These are phyloP conservation scores for Arachis monticola DNA, from an alignment of 331 rosid species.

Conservation along the genomic window DNA sequence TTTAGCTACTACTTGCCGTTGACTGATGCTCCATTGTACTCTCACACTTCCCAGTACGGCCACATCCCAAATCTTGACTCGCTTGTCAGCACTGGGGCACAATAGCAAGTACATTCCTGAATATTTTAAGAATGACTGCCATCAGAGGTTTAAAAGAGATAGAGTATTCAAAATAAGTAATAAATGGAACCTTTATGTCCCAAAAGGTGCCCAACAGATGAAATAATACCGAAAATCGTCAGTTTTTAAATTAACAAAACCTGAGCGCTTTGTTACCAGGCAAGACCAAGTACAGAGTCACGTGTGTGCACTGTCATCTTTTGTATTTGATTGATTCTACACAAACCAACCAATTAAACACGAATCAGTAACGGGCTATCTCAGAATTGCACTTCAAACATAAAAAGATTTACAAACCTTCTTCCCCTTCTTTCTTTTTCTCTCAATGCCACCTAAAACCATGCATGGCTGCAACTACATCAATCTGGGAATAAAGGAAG, in stretches of 20 bases:
- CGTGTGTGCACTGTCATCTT: slow-evolving; percentile 90
- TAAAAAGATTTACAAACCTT: slow-evolving; percentile 52
- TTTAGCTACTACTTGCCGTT: slow-evolving; percentile 56
- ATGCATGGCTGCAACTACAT: slow-evolving; percentile 80
- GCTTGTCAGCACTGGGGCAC: slow-evolving; percentile 92
- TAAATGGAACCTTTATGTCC: not conserved
- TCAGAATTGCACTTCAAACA: slow-evolving; percentile 15
- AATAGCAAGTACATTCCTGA: slow-evolving; percentile 89
- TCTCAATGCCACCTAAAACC: slow-evolving; percentile 75
- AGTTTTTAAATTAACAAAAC: slow-evolving; percentile 47
- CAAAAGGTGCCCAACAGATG: slow-evolving; percentile 32
- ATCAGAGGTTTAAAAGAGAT: slow-evolving; percentile 7
- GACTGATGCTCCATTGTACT: slow-evolving; percentile 89
- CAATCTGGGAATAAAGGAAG: slow-evolving; percentile 58
- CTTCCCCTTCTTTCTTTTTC: slow-evolving; percentile 77
- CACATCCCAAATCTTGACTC: slow-evolving; percentile 91
- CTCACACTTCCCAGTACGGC: slow-evolving; percentile 72
- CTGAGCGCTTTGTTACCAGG: slow-evolving; percentile 95
- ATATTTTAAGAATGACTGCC: slow-evolving; percentile 18
- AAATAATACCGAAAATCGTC: slow-evolving; percentile 35
- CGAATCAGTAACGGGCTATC: slow-evolving; percentile 35
- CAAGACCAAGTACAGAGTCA: slow-evolving; percentile 86
- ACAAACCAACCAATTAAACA: slow-evolving; percentile 40
- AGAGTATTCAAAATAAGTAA: not conserved
- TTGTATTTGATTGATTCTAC: slow-evolving; percentile 72